Conservation (phyloP, 2,329 filamentous ascomycete species). For the Colletotrichum sp. region DNA sequence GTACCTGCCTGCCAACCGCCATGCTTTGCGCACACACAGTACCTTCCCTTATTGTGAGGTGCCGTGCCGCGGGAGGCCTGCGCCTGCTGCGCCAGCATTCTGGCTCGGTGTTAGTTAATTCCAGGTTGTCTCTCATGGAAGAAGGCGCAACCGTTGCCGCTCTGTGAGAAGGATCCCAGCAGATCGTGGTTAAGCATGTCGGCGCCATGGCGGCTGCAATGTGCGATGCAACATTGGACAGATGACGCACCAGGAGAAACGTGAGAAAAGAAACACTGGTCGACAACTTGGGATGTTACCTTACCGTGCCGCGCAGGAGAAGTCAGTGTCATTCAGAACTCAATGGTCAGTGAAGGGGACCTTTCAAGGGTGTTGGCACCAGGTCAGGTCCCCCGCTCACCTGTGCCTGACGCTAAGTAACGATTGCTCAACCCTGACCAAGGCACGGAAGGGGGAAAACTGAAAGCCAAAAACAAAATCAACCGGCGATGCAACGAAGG, state of each 20-base stretch:
- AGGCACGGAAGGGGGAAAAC: neutral
- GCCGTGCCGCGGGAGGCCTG: conserved; percentile 2
- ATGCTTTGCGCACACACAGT: neutral
- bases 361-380: neutral
- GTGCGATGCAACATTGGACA: conserved; percentile 2
- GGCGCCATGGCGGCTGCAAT: neutral
- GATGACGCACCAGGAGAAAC: neutral
- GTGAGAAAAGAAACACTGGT: neutral
- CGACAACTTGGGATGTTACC: neutral
- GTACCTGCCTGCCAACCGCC: neutral
- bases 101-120: neutral
- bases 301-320: neutral
- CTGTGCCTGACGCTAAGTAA: neutral
- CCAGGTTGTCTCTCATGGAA: neutral
- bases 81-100: neutral
- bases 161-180: neutral
- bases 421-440: neutral
- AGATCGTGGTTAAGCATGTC: neutral
- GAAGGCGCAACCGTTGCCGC: neutral
- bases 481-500: neutral
- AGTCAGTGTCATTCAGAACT: neutral
- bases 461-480: neutral
- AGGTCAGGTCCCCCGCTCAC: neutral
- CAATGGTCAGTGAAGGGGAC: neutral
- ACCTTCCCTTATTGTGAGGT: neutral